These are phyloP conservation scores for Ophiostoma ulmi DNA, from an alignment of 2,329 filamentous ascomycete species.

Conservation along the genomic window DNA sequence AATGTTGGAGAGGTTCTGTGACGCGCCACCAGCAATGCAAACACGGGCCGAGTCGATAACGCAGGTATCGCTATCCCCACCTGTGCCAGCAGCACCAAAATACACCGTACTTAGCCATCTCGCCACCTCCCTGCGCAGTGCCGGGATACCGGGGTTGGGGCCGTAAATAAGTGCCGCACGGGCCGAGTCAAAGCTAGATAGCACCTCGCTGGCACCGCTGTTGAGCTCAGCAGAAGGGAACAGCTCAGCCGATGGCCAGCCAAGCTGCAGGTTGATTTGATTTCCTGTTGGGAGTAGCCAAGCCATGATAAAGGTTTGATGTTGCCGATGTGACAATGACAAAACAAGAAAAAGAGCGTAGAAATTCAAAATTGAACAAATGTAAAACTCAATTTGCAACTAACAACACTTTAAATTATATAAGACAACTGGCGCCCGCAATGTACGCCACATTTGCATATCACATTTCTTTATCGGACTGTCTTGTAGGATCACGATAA, in stretches of 20 bases:
- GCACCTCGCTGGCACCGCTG: slow-evolving; percentile 43
- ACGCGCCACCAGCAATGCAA: slow-evolving; percentile 61
- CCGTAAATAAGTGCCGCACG: slow-evolving; percentile 44
- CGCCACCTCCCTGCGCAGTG: slow-evolving; percentile 51
- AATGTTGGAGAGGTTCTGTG: slow-evolving; percentile 58
- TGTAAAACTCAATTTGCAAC: not conserved
- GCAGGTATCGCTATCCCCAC: not conserved
- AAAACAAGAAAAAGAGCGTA: not conserved
- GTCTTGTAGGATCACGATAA: not conserved
- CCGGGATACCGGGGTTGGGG: slow-evolving; percentile 53
- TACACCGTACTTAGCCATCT: slow-evolving; percentile 59
- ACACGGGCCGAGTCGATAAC: slow-evolving; percentile 43
- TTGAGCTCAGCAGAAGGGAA: slow-evolving; percentile 53
- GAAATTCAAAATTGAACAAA: not conserved
- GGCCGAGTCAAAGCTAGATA: slow-evolving; percentile 34
- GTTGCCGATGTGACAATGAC: not conserved
- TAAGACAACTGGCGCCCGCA: not conserved
- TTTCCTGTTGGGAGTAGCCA: slow-evolving; percentile 20
- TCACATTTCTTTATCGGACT: not conserved
- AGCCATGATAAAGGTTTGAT: not conserved
- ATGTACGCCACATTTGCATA: not conserved
- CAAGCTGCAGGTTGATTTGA: slow-evolving; percentile 32
- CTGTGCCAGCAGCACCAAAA: slow-evolving; percentile 15
- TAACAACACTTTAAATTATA: not conserved
- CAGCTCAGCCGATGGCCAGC: slow-evolving; percentile 37